Evolutionary conservation across 2,329 filamentous ascomycete genomes (phyloP).

Genomic region (Phyllosticta citribraziliensis): DNA sequence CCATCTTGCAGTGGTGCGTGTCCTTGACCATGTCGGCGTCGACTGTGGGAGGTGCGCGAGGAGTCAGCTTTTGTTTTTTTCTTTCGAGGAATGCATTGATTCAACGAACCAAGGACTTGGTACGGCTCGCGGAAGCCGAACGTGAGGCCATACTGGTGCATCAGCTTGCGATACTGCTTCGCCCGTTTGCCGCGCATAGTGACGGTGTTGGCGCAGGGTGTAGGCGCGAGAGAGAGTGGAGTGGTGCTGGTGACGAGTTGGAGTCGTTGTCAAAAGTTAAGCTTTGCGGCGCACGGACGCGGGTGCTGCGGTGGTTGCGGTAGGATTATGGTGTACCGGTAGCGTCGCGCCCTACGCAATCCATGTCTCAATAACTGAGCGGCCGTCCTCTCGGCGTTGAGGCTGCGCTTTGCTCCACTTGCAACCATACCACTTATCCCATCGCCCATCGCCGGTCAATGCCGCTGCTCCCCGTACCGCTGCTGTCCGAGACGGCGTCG

Average conservation of each 20-base stretch:
- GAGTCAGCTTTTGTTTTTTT: constrained; percentile 8
- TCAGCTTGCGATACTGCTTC: constrained; percentile 79
- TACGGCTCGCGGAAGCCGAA: constrained; percentile 93
- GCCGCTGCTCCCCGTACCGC: not conserved
- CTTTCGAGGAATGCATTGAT: not conserved
- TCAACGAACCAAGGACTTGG: constrained; percentile 54
- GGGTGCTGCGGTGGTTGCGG: constrained; percentile 1
- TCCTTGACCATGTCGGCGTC: constrained; percentile 80
- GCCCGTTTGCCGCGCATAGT: constrained; percentile 59
- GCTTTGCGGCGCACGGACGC: constrained; percentile 9
- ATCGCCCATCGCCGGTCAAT: constrained; percentile 3
- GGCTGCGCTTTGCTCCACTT: not conserved
- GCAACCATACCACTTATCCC: not conserved
- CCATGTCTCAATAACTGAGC: constrained; percentile 6
- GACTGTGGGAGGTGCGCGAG: constrained; percentile 37
- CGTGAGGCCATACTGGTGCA: constrained; percentile 79
- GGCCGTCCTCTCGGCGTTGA: constrained; percentile 2
- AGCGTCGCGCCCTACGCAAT: constrained; percentile 4
- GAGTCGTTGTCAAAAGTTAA: constrained; percentile 1
- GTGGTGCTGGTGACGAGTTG: not conserved
- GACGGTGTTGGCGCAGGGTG: constrained; percentile 14
- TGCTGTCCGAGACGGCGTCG: not conserved
- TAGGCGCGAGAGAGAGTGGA: not conserved
- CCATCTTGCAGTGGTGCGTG: constrained; percentile 78
- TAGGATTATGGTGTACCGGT: not conserved